Evolutionary conservation across 2,329 filamentous ascomycete genomes (phyloP).

Genomic region (Colletotrichum liriopes): DNA sequence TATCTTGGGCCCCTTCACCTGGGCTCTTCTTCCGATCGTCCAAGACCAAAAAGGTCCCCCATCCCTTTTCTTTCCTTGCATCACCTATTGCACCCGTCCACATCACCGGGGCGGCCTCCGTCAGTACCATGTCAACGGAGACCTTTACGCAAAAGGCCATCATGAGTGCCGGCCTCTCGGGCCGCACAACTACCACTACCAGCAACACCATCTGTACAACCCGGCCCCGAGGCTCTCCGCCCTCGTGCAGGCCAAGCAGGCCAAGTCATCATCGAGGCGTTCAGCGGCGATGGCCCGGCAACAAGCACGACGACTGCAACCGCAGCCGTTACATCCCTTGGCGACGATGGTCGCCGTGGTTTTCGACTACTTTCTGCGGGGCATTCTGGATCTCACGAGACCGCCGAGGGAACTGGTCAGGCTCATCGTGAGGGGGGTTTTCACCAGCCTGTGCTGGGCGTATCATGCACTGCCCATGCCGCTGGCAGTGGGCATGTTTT

Average conservation of each 20-base stretch:
- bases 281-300: conserved; percentile 31
- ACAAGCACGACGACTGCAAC: conserved; percentile 21
- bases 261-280: conserved; percentile 26
- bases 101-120: conserved; percentile 2
- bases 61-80: background rate
- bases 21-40: conserved; percentile 10
- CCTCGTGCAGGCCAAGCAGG: conserved; percentile 34
- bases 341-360: conserved; percentile 30
- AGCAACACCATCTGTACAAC: conserved; percentile 34
- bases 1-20: conserved; percentile 39
- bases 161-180: conserved; percentile 39
- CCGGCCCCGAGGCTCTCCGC: conserved; percentile 40
- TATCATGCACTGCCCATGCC: conserved; percentile 38
- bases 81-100: background rate
- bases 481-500: conserved; percentile 35
- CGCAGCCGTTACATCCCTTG: conserved; percentile 31
- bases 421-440: conserved; percentile 27
- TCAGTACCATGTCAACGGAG: conserved; percentile 39
- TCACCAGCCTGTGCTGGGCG: conserved; percentile 36
- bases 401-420: conserved; percentile 33
- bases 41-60: conserved; percentile 5
- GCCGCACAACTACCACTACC: conserved; percentile 40
- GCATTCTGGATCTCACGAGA: conserved; percentile 37
- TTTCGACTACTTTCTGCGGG: conserved; percentile 36
- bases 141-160: conserved; percentile 38